Percentiles rank a stretch among this genome's conserved stretches.
phyloP scores from a whole-genome alignment of 1,284 basidiomycete species.

The Ganoderma multipileum region DNA sequence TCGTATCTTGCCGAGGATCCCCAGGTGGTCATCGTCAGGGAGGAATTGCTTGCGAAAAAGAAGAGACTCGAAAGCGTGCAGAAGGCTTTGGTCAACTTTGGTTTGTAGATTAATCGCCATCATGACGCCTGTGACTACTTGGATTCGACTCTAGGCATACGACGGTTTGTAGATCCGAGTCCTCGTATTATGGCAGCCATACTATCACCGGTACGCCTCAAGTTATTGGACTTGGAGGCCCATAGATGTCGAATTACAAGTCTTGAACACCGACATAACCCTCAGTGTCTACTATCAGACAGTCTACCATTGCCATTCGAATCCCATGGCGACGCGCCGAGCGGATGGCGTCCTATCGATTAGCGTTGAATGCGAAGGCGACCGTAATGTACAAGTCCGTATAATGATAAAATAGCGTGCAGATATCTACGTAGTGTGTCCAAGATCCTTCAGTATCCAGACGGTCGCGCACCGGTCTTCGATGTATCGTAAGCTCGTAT shows the following conservation, averaged over 20 bases:
- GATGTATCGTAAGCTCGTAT: constrained; percentile 93
- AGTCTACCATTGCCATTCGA: background rate
- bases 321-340: background rate
- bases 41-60: constrained; percentile 41
- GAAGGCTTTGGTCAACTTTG: constrained; percentile 43
- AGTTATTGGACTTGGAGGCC: background rate
- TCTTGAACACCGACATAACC: background rate
- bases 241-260: background rate
- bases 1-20: constrained; percentile 51
- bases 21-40: constrained; percentile 43
- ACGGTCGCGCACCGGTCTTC: constrained; percentile 69
- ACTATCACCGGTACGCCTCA: no score
- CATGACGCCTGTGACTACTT: background rate
- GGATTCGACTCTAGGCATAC: background rate
- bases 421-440: constrained; percentile 12
- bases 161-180: no score
- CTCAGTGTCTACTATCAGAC: background rate
- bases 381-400: constrained; percentile 41
- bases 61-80: constrained; percentile 42
- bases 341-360: constrained; percentile 13
- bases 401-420: constrained; percentile 35
- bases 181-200: no score
- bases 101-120: constrained; percentile 15
- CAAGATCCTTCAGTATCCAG: constrained; percentile 64
- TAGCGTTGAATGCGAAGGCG: constrained; percentile 27